Percentiles rank a stretch among this genome's conserved stretches.
Evolutionary conservation across 2,329 filamentous ascomycete genomes (phyloP).

Genomic region (Aspergillus carbonarius): DNA sequence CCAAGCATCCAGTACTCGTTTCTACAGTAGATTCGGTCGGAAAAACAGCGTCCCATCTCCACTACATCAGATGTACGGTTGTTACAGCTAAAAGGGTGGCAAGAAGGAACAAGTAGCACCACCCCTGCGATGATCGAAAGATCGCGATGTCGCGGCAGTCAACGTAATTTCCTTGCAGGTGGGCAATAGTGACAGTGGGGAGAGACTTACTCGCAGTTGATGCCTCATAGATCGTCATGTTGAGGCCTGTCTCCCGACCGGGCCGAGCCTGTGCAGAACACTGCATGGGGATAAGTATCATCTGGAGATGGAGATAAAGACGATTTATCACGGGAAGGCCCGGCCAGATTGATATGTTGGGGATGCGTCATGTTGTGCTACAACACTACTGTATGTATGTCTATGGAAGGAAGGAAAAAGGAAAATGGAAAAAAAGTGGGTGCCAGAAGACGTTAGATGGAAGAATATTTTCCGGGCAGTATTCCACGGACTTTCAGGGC

Average conservation of each 20-base stretch:
- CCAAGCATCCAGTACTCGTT: too few species aligned
- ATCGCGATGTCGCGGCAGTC: background rate
- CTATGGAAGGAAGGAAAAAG: background rate
- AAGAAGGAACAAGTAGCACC: too few species aligned
- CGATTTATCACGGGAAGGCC: background rate
- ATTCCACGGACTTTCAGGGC: background rate
- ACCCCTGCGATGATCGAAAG: background rate
- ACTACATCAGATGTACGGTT: too few species aligned
- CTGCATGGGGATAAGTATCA: slow-evolving; percentile 10
- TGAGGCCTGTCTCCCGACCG: slow-evolving; percentile 16
- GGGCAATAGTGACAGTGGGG: background rate
- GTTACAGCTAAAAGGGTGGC: too few species aligned
- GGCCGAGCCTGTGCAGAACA: slow-evolving; percentile 23
- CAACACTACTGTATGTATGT: slow-evolving; percentile 1
- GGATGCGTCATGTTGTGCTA: slow-evolving; percentile 15
- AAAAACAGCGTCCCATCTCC: too few species aligned
- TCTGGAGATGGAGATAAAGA: background rate
- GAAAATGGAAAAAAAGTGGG: background rate
- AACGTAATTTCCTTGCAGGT: background rate
- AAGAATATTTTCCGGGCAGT: background rate
- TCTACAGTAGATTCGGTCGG: too few species aligned
- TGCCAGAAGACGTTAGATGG: background rate
- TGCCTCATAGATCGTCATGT: slow-evolving; percentile 7
- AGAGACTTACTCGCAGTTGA: background rate
- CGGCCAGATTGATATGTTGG: background rate